These are phyloP conservation scores for Pseudomicrostroma phylloplanum DNA, from an alignment of 1,284 basidiomycete species.

Conservation along the genomic window DNA sequence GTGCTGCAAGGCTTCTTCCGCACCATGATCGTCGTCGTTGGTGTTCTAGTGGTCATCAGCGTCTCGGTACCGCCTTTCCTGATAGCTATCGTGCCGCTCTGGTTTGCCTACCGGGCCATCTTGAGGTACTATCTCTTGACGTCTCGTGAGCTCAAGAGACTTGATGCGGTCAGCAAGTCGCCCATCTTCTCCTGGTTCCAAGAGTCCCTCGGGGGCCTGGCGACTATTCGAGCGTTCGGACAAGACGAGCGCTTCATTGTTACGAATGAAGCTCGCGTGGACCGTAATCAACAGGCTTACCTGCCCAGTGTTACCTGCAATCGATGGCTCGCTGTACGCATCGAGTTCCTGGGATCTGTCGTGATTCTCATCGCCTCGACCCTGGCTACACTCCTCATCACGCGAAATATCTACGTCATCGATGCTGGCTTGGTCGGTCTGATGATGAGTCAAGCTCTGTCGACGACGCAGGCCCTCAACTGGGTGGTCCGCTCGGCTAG, in stretches of 20 bases:
- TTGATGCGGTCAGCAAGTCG: slow-evolving; percentile 81
- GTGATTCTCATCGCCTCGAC: slow-evolving; percentile 71
- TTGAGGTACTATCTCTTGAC: slow-evolving; percentile 74
- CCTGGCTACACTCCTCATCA: slow-evolving; percentile 62
- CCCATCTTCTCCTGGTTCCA: slow-evolving; percentile 74
- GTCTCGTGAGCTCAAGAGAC: slow-evolving; percentile 81
- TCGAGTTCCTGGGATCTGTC: slow-evolving; percentile 65
- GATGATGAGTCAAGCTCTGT: slow-evolving; percentile 65
- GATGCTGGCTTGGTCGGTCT: slow-evolving; percentile 88
- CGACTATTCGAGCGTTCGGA: slow-evolving; percentile 67
- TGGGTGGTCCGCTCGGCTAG: slow-evolving; percentile 85
- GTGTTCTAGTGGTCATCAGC: slow-evolving; percentile 65
- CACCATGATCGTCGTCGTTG: slow-evolving; percentile 55
- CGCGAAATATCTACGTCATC: slow-evolving; percentile 55
- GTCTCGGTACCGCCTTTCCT: slow-evolving; percentile 70
- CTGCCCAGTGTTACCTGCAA: slow-evolving; percentile 64
- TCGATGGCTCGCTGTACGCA: slow-evolving; percentile 66
- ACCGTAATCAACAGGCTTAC: slow-evolving; percentile 71
- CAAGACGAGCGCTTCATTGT: slow-evolving; percentile 62
- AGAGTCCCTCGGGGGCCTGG: slow-evolving; percentile 74
- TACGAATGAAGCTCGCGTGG: slow-evolving; percentile 71
- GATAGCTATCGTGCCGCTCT: slow-evolving; percentile 53
- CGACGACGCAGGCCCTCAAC: slow-evolving; percentile 56
- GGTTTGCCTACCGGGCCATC: slow-evolving; percentile 38
- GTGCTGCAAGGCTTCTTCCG: slow-evolving; percentile 43